Conservation (phyloP, 257 asterid species). For the Nicotiana paniculata region DNA sequence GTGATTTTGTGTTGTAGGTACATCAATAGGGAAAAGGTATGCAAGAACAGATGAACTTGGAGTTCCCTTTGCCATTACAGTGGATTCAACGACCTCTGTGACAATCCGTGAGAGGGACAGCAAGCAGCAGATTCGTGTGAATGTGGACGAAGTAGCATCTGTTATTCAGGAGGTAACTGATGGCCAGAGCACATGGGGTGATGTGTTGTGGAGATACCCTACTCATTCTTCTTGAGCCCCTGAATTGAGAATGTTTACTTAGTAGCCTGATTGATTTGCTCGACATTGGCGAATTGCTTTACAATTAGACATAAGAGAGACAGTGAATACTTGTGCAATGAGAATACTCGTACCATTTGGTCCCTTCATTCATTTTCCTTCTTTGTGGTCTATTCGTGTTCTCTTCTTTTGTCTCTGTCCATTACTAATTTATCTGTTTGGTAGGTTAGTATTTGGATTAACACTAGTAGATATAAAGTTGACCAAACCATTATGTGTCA, state of each 20-base stretch:
- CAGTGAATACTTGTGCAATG: neutral
- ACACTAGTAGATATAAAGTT: neutral
- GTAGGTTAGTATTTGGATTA: no score
- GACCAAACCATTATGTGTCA: neutral
- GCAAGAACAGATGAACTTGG: constrained; percentile 95
- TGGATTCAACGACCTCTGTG: constrained; percentile 66
- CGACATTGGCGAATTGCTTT: neutral
- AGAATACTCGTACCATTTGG: neutral
- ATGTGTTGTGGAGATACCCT: constrained; percentile 49
- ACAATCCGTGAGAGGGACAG: constrained; percentile 81
- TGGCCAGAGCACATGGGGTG: constrained; percentile 61
- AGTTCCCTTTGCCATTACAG: constrained; percentile 89
- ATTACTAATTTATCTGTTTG: neutral
- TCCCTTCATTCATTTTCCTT: no score
- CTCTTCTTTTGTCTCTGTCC: neutral
- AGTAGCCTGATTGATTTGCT: neutral
- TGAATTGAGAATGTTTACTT: neutral
- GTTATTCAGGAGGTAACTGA: constrained; percentile 64
- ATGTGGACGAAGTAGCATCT: constrained; percentile 63
- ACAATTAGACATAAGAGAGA: no score
- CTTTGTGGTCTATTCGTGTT: neutral
- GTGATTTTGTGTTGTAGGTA: constrained; percentile 37
- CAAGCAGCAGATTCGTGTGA: constrained; percentile 75
- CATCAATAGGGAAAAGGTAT: constrained; percentile 79
- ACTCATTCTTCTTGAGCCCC: constrained; percentile 42